Percentiles rank a stretch among this genome's conserved stretches.
Evolutionary conservation across 78 protist species (phyloP).

Genomic region (Chrysochromulina parva): DNA sequence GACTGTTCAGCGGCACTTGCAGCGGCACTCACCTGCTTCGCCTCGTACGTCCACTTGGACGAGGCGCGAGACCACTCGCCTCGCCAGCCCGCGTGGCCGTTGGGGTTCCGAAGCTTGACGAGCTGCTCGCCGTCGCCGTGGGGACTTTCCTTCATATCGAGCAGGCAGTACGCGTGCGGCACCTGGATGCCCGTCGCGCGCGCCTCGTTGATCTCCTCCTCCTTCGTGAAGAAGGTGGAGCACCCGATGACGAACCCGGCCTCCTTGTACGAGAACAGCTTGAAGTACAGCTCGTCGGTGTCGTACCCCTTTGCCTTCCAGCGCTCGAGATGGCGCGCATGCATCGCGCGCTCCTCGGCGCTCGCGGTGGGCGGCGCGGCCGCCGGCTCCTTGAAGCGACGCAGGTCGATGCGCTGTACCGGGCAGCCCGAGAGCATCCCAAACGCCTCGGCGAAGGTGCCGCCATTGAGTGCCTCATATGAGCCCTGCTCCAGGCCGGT

Average conservation of each 20-base stretch:
- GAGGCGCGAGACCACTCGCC: background rate
- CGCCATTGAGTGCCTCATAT: conserved; percentile 29
- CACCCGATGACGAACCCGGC: background rate
- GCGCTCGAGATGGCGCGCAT: background rate
- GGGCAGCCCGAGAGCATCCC: background rate
- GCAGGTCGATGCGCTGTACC: background rate
- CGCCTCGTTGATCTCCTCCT: background rate
- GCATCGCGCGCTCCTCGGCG: background rate
- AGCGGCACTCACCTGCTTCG: background rate
- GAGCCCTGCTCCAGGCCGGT: background rate
- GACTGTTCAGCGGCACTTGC: too few species aligned
- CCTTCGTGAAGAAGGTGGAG: background rate
- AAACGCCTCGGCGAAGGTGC: conserved; percentile 2
- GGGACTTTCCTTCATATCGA: background rate
- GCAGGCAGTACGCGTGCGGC: conserved; percentile 1
- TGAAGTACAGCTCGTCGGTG: background rate
- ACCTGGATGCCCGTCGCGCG: background rate
- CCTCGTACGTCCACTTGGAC: background rate
- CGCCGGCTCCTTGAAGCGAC: background rate
- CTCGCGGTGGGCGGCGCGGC: background rate
- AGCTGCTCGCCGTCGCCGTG: background rate
- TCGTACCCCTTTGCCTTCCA: background rate
- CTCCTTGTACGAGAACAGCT: background rate
- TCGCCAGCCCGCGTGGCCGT: background rate
- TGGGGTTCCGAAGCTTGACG: conserved; percentile 19